A percentile compares a stretch with the other conserved stretches of the same genome.
Evolutionary conservation across 768 basidiomycete species (phyloP).

Genomic region (Vishniacozyma victoriae): DNA sequence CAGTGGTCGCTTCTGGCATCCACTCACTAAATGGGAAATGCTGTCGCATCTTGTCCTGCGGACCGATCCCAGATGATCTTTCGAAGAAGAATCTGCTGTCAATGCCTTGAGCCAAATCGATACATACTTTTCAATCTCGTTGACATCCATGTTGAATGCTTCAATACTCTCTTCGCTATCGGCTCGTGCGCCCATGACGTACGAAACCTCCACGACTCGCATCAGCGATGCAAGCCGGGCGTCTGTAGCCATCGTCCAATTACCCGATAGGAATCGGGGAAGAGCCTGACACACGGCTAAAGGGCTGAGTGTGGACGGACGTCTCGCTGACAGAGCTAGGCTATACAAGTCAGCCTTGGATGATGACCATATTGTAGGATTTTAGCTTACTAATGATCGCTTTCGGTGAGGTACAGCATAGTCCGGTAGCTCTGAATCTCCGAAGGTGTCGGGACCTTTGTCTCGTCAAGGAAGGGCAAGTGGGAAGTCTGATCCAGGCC

Average conservation of each 20-base stretch:
- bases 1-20: background rate
- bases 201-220: slow-evolving; percentile 3
- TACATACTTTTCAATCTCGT: slow-evolving; percentile 3
- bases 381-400: slow-evolving; percentile 15
- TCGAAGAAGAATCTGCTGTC: background rate
- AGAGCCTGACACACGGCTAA: background rate
- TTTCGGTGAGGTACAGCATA: slow-evolving; percentile 15
- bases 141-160: slow-evolving; percentile 13
- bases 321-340: slow-evolving; percentile 8
- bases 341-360: slow-evolving; percentile 1
- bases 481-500: slow-evolving; percentile 9
- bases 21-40: slow-evolving; percentile 18
- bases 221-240: slow-evolving; percentile 7
- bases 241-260: slow-evolving; percentile 7
- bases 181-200: slow-evolving; percentile 9
- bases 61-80: background rate
- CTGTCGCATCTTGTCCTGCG: slow-evolving; percentile 7
- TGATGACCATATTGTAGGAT: no score
- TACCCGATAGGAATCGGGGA: slow-evolving; percentile 1
- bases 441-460: background rate
- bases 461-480: slow-evolving; percentile 1
- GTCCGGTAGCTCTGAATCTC: slow-evolving; percentile 6
- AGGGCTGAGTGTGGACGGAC: slow-evolving; percentile 2
- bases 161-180: slow-evolving; percentile 5
- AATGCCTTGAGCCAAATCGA: no score